Base-by-base conservation (phyloP, 768 basidiomycete species). In the Peribolospora kevripleyi region DNA sequence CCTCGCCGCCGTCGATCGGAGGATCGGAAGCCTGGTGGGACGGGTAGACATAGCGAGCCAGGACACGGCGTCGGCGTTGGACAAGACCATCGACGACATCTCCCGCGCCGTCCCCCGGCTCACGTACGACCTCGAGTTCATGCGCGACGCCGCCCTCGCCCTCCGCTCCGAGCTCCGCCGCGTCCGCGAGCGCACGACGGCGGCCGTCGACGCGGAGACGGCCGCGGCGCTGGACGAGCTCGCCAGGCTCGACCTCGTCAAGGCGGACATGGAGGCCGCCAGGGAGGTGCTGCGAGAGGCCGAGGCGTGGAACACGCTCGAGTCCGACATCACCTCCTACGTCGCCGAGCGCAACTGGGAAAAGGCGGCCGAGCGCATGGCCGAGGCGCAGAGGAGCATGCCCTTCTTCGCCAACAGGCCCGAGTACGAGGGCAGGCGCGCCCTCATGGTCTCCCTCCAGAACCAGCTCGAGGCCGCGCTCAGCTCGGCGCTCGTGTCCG, bases 91-190 rank as follows among this genome's bases (percentile, higher is more conserved):
- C 56, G 81, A 87, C 64, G 88, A 95, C 65, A 84, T 95, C 47
- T 86, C 90, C 2, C 77, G 88, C 51, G 77, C 80, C 4, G 80
- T 95, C 25, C 86, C 93, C 9, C 77, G 93, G 45, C 74, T 98
- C 49, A 79, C 84, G 1, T 97, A 93, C 66, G 93, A 97, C 68
- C 73, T 98, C 42, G 90, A 97, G 65, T 93, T 93, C 70, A 90
- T 95, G 79, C 81, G 84, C 47, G 91, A 97, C 62, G 79, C 81
- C 41, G 88, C 90, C 1, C 68, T 82, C 13, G 75, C 82, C 3
- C 73, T 97, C 36, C 81, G 83, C 57, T 70, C 70, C 39, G 70
- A 77, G 7, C 71, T 98, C 25, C 69, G 74, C 39, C 72, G 73
- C 41, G 77, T 87, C 13, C 75, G 70, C 40, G 73, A 73, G 50